Conservation (phyloP, 169 alveolate genomes). For the Perkinsus olseni region DNA sequence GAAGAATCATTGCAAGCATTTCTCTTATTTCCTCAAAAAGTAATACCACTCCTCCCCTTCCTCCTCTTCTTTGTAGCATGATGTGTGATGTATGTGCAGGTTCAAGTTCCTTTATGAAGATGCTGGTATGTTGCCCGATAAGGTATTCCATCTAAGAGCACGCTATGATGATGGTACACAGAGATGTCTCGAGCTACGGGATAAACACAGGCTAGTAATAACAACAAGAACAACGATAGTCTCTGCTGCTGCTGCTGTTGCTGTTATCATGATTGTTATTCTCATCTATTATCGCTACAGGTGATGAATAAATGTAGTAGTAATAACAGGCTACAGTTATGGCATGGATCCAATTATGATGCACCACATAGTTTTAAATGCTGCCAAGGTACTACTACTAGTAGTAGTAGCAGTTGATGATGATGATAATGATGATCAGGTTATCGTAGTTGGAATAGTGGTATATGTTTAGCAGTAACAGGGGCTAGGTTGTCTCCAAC, state of each 20-base stretch:
- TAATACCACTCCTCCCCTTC: neutral
- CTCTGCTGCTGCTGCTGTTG: too few species aligned
- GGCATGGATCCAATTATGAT: neutral
- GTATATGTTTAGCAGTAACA: neutral
- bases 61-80: neutral
- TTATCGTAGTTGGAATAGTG: neutral
- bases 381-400: neutral
- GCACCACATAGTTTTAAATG: neutral
- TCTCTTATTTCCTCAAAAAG: neutral
- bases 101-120: neutral
- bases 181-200: neutral
- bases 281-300: neutral
- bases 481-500: neutral
- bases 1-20: neutral
- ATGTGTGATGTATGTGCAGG: too few species aligned
- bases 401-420: neutral
- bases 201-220: neutral
- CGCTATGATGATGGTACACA: neutral
- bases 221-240: too few species aligned
- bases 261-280: too few species aligned
- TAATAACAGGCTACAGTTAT: neutral
- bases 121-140: neutral
- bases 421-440: neutral
- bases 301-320: neutral
- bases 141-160: neutral